Evolutionary conservation across 2,329 filamentous ascomycete species (phyloP).

Genomic region (Fusarium scirpi): DNA sequence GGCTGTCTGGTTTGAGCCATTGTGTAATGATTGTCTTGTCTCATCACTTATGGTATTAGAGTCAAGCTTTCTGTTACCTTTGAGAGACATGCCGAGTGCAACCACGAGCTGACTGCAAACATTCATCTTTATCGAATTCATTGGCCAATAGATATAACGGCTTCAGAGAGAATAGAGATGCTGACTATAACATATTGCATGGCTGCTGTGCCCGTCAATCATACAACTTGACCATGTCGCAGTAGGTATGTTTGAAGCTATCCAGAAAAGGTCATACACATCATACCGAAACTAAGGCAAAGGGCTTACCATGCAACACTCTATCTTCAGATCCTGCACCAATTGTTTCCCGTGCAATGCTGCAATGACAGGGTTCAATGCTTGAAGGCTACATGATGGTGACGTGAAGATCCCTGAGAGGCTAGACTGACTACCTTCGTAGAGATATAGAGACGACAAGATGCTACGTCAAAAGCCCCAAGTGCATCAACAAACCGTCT

Average conservation of each 20-base stretch:
- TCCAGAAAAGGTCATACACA: not conserved
- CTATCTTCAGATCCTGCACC: not conserved
- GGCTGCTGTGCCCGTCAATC: not conserved
- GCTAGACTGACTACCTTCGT: not conserved
- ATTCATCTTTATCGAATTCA: not conserved
- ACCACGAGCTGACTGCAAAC: not conserved
- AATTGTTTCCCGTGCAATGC: slow-evolving; percentile 10
- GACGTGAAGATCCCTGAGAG: slow-evolving; percentile 34
- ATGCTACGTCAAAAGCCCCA: not conserved
- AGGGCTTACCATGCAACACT: not conserved
- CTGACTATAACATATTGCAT: not conserved
- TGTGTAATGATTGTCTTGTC: not conserved
- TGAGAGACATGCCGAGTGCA: not conserved
- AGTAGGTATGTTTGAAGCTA: not conserved
- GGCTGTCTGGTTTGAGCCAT: not conserved
- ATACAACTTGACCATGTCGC: not conserved
- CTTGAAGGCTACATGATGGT: slow-evolving; percentile 33
- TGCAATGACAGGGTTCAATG: slow-evolving; percentile 37
- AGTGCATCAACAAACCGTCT: not conserved
- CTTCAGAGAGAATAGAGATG: not conserved
- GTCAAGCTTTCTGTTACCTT: not conserved
- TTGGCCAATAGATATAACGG: not conserved
- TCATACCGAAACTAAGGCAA: not conserved
- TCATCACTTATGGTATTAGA: not conserved
- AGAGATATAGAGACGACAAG: slow-evolving; percentile 10